Base-by-base conservation (phyloP, 441 rosid genomes). In the Euphorbia celastroides region DNA sequence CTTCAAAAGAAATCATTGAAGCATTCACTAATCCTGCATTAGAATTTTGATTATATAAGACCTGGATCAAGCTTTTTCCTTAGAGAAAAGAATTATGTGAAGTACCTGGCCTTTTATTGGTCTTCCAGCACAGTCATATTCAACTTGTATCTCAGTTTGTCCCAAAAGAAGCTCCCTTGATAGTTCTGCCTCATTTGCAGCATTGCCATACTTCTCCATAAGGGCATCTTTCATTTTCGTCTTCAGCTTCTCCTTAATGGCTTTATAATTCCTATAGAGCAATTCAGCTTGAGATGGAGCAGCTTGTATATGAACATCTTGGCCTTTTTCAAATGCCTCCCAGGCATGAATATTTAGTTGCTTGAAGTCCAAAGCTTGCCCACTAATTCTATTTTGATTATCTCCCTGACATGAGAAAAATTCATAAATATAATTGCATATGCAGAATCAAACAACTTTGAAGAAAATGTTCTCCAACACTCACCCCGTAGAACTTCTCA, bases 321-420 rank as follows among this genome's bases (percentile, higher is more conserved):
- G 96, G 44, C 96, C 97, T 78, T 91, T 93, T 1, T 93, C 96
- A 83, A 87, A 88, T 23, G 91, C 92, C 76, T 87, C 92, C 88
- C 85, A 66, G 23, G 96, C 81, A 76, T 87, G 98, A 61, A 90
- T 66, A 64, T 92, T 90, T 19, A 90, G 80, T 60, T 88, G 88
- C 84, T 88, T 88, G 67, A 93, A 90, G 70, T 88, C 94, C 79
- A 80, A 16, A 36, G 96, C 94, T 82, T 90, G 96, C 19, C 97
- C 96, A 66, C 96, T 90, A 60, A 67, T 70, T 75, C 97, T 85
- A 25, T 85, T 81, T 56, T 88, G 90, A 72, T 89, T 92, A 67
- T 92, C 95, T 71, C 97, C 98, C 97, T 1, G 64, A 70, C 51
- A 8, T 64, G 27, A 64, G 14, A 22, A 6, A 46, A 64, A n/a